Percentiles rank a stretch among this genome's conserved stretches.
Evolutionary conservation across 768 basidiomycete species (phyloP).

Genomic region (Serendipita sp.): DNA sequence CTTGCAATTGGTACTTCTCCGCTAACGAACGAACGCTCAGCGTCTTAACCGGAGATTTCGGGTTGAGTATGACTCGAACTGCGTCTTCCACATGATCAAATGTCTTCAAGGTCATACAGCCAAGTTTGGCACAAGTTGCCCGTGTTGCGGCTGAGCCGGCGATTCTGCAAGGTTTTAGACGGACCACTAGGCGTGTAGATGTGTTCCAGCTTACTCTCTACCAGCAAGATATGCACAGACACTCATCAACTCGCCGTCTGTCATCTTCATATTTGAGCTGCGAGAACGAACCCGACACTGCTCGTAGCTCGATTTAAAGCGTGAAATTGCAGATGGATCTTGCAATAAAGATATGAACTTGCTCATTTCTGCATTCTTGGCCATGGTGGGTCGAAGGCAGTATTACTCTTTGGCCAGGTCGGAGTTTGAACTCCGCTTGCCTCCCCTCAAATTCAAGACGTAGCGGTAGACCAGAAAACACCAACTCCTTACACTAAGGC

Average conservation of each 20-base stretch:
- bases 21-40: not conserved
- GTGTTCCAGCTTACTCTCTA: not conserved
- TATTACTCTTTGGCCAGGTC: not conserved
- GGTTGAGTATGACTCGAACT: not conserved
- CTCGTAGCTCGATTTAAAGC: slow-evolving; percentile 1
- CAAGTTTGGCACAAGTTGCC: not conserved
- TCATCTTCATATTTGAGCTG: not conserved
- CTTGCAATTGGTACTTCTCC: not conserved
- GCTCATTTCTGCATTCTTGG: not conserved
- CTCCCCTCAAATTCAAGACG: not conserved
- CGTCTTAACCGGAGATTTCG: not conserved
- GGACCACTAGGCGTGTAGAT: not conserved
- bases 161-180: not conserved
- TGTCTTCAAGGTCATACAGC: not conserved
- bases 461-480: too few relatives aligned
- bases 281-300: not conserved
- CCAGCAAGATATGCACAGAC: slow-evolving; percentile 5
- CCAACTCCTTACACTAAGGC: not conserved
- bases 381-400: not conserved
- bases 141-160: not conserved
- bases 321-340: not conserved
- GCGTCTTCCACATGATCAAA: not conserved
- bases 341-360: not conserved
- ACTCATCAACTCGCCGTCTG: not conserved
- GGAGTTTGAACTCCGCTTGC: not conserved